Evolutionary conservation across 2,329 filamentous ascomycete genomes (phyloP), one percentile per base, ranked within the genome.

Genomic region (Pseudonectria foliicola): DNA sequence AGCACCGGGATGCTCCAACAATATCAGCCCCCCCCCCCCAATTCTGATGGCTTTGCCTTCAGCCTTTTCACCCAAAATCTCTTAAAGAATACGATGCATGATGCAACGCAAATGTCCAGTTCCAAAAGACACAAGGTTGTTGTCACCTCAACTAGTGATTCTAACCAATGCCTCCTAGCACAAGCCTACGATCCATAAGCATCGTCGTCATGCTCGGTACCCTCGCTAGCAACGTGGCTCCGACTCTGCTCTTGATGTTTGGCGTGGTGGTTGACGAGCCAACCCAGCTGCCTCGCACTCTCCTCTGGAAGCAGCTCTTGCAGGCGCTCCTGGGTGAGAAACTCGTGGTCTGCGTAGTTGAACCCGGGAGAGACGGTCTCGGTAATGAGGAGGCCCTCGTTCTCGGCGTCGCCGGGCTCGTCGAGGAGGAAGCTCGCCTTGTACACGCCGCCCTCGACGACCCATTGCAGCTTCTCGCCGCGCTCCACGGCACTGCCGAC

Each of bases 311-410:
- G 55, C 21, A 83, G 44, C n/a, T 68, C 58, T 27, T 57, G 52
- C 44, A 82, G 61, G 10, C 62, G 61, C 30, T 71, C 63, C 11
- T 53, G 54, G 5, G 62, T 66, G 47, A 85, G 63, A 47, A 85
- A 85, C 50, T 82, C 76, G 54, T 84, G 77, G 54, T 84, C 78
- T 38, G 63, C 66, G 45, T 67, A 82, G 49, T 82, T 78, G 48
- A 84, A 84, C 0, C 80, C 80, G 1, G 80, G 79, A 7, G 82
- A 67, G 2, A 82, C 78, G 0, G 76, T 81, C 63, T 85, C 78
- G 31, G 72, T 77, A 39, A 85, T 82, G 59, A 85, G 61, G 46
- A 82, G 54, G 0, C 74, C 75, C 13, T 63, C 64, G 25, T 60
- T 63, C 25, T 56, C 60, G 16, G 50, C 55, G 28, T 57, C 55